Evolutionary conservation across 1,284 basidiomycete species (phyloP), one percentile per base, ranked within the genome.

Genomic region (Irpex lacteus): DNA sequence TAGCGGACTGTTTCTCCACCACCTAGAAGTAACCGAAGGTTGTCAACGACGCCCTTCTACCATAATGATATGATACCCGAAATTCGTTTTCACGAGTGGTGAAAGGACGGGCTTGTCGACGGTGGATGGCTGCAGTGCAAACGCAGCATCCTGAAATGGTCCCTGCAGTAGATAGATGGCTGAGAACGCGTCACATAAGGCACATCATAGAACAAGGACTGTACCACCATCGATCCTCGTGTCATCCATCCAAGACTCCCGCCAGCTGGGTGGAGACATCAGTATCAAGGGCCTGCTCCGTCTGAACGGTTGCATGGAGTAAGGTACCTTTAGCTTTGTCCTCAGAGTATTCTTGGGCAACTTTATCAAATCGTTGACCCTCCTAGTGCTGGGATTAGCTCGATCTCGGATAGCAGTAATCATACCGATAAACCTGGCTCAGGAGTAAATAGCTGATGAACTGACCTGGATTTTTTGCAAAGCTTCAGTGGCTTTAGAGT

Each of bases 11-110:
- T 26, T 26, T 26, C 26, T 26, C 26, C 26, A 26, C 26, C 26
- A 26, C 26, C 4, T 26, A 26, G 26, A 26, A 26, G 3, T 26
- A 3, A 26, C 4, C 26, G 26, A 26, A 26, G 26, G 26, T 3
- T 6, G 13, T 82, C 74, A 92, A 63, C 89, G 85, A 59, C 91
- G 83, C 18, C 90, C 90, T 77, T 94, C 91, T 3, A 93, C 91
- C 89, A 94, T 92, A 73, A 94, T 92, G 70, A 94, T 87, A 72
- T 94, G 92, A 73, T 94, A 94, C n/a, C 92, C 92, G 72, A 88
- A 88, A 65, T 83, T 85, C 2, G 92, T 94, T 77, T 92, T 94
- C 47, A 94, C 87, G 55, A 94, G 82, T 7, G 85, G 76, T 4
- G 91, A 90, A 15, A 85, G 71, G 60, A 84, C 77, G 2, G 91